Evolutionary conservation across 192 early-diverging fungal genomes (phyloP).

Genomic region (Coemansia reversa): DNA sequence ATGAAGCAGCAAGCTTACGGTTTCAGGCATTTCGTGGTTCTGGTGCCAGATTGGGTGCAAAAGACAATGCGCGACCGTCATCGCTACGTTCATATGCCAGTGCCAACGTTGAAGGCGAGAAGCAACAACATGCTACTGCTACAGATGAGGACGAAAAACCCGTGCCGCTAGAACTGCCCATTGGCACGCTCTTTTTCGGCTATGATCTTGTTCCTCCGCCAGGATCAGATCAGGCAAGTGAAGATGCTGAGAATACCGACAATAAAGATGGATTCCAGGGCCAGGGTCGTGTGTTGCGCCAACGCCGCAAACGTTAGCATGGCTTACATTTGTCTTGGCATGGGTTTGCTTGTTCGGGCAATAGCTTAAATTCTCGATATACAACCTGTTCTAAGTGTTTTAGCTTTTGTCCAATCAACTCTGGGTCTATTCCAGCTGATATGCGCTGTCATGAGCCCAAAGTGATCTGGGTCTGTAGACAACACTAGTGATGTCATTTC

Average conservation of each 20-base stretch:
- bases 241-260: not conserved
- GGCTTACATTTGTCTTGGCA: not conserved
- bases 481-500: too few relatives aligned
- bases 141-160: slow-evolving; percentile 22
- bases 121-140: slow-evolving; percentile 9
- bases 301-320: slow-evolving; percentile 43
- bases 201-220: slow-evolving; percentile 71
- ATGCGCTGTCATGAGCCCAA: too few relatives aligned
- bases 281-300: slow-evolving; percentile 36
- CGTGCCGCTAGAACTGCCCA: slow-evolving; percentile 76
- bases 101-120: slow-evolving; percentile 13
- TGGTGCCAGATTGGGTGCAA: not conserved
- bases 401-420: not conserved
- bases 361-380: not conserved
- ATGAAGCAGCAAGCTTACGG: slow-evolving; percentile 16
- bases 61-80: not conserved
- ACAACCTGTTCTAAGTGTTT: not conserved
- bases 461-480: too few relatives aligned
- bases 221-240: slow-evolving; percentile 18
- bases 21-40: slow-evolving; percentile 21
- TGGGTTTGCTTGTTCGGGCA: slow-evolving; percentile 5
- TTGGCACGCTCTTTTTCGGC: slow-evolving; percentile 90
- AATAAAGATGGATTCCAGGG: slow-evolving; percentile 28
- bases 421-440: too few relatives aligned
- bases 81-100: slow-evolving; percentile 37